Base-by-base conservation (phyloP, 495 filamentous ascomycete genomes). In the Mytilinidion resinicola region DNA sequence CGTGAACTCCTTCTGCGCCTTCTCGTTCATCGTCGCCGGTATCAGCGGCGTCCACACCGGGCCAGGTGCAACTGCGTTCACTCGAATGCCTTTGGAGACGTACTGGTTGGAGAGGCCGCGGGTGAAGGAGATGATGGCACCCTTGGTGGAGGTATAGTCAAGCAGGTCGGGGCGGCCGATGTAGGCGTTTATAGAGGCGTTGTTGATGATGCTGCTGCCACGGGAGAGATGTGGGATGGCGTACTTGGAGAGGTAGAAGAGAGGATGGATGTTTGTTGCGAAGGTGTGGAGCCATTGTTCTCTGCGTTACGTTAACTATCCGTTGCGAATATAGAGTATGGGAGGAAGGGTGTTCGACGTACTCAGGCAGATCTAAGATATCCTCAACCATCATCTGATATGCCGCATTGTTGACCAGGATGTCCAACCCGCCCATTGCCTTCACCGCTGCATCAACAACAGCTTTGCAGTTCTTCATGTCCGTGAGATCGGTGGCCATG, bases 31-130 rank as follows among this genome's bases (percentile, higher is more conserved):
- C 0, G 88, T 93, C 0, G 85, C 72, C 4, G 87, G 86, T 52
- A 91, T 89, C 37, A 92, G 75, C 1, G 90, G 90, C 0, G 89
- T 91, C 89, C 89, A 93, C 30, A 95, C 82, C 0, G 88, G 89
- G 0, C 90, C 90, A 0, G 90, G 89, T 21, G 86, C 88, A 2
- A 95, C 78, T 15, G 82, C 82, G 61, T 93, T 96, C 55, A 91
- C 88, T 4, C 89, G 81, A 67, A 93, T 91, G 6, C 88, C 90
- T 46, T 85, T 82, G 52, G 68, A 63, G 9, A 88, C 66, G 62
- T 85, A 82, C 68, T 92, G 86, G 69, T 90, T 93, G 39, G 84
- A 85, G 12, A 95, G 75, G 11, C 79, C 88, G 12, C 88, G 84
- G 0, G 88, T 91, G 74, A 95, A 92, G 14, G 88, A 79, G 3